Evolutionary conservation across 345 rosid species (phyloP), one percentile per base, ranked within the genome.

Genomic region (Boechera retrofracta): DNA sequence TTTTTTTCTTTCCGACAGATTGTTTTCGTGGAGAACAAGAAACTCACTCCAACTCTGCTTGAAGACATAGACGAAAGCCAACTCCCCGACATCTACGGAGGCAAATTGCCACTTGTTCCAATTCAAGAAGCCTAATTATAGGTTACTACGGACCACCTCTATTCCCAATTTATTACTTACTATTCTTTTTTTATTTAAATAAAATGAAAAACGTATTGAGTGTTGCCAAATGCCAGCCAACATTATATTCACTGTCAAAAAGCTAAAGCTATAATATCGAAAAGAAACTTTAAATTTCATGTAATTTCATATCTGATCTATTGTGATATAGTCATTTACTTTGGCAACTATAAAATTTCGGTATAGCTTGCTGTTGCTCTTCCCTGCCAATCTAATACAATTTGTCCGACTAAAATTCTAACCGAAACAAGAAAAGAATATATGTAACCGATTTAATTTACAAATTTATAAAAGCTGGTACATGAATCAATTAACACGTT

Each of bases 1-100:
- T 70, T 7, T 42, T 2, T 57, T 21, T 18, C 24, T 0, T 13
- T 2, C 75, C 26, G 4, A 76, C 87, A 92, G 97, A 94, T 94
- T 72, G 79, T 83, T 55, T 94, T 94, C 75, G 88, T 89, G 61
- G 98, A 92, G 81, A 85, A 87, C 72, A 94, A 90, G 81, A 92
- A 81, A 52, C 80, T 88, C 80, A 83, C 10, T 4, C 33, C 83
- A 2, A 89, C 96, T 16, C 77, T 94, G 68, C 94, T 90, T 0
- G 80, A 45, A 15, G 97, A 92, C 75, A 92, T 94, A 0, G 97
- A 89, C 24, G 93, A 90, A 76, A 75, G 78, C 82, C 95, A 94
- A 77, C 91, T 94, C 10, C 92, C 95, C 10, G 93, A 88, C 10
- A 73, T 80, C 61, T 90, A 88, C 29, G 98, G 98, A 44, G 97